Conservation (phyloP, 2,329 filamentous ascomycete genomes). For the Esteya vermicola region DNA sequence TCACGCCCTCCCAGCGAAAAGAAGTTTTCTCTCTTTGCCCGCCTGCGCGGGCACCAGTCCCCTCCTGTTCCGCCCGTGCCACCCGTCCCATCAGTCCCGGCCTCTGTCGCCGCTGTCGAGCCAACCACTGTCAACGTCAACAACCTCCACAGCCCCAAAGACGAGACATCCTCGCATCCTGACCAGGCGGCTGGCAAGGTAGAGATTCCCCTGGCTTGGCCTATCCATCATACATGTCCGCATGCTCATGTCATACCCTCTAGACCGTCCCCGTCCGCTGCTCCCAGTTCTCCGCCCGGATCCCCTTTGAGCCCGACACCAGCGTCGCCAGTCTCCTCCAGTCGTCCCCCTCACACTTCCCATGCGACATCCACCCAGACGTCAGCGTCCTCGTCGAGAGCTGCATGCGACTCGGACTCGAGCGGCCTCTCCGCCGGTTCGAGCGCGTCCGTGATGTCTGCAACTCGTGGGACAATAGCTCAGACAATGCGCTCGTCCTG, state of each 20-base stretch:
- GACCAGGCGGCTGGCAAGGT: background rate
- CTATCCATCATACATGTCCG: conserved; percentile 11
- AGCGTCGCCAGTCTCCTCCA: conserved; percentile 60
- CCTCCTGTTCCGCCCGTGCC: background rate
- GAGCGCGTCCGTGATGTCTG: conserved; percentile 77
- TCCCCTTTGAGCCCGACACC: conserved; percentile 64
- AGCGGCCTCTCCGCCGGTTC: conserved; percentile 71
- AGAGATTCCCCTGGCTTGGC: background rate
- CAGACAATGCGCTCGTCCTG: conserved; percentile 60
- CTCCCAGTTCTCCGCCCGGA: conserved; percentile 49
- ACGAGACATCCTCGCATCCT: background rate
- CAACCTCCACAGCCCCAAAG: too few relatives aligned
- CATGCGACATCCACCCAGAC: conserved; percentile 46
- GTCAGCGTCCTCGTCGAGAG: conserved; percentile 63
- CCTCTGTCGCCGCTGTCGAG: too few relatives aligned
- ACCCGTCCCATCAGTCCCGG: too few relatives aligned
- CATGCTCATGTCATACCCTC: background rate
- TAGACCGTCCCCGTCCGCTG: conserved; percentile 44
- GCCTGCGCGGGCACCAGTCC: background rate
- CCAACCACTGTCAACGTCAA: too few relatives aligned
- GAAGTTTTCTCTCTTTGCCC: conserved; percentile 29
- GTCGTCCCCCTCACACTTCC: conserved; percentile 47
- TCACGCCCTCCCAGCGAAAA: conserved; percentile 20
- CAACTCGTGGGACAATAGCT: conserved; percentile 83
- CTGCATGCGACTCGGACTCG: conserved; percentile 61